Evolutionary conservation across 2,329 filamentous ascomycete species (phyloP).

Genomic region (Aspergillus intermedius): DNA sequence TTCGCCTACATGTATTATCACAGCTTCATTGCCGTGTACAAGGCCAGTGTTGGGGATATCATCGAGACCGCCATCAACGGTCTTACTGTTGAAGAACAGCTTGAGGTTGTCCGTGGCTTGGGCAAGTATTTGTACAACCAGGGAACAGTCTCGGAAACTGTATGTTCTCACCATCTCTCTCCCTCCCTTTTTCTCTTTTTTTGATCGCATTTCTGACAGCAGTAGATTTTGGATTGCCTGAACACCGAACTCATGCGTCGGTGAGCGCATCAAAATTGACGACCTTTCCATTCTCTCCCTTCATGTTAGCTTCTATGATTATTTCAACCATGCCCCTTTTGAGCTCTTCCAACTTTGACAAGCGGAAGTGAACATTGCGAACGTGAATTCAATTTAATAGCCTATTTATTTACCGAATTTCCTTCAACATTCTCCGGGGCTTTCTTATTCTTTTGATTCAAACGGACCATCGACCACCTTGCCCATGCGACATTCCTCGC

Average conservation of each 20-base stretch:
- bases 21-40: conserved; percentile 87
- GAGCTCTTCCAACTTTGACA: not conserved
- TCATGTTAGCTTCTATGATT: not conserved
- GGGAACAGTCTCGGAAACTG: conserved; percentile 50
- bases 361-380: not conserved
- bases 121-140: conserved; percentile 60
- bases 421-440: conserved; percentile 1
- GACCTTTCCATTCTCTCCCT: conserved; percentile 8
- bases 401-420: conserved; percentile 2
- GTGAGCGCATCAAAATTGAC: conserved; percentile 11
- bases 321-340: not conserved
- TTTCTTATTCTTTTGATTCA: not conserved
- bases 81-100: conserved; percentile 78
- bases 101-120: conserved; percentile 64
- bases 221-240: conserved; percentile 33
- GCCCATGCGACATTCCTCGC: not conserved
- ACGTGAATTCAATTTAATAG: conserved; percentile 7
- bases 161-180: conserved; percentile 29
- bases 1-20: conserved; percentile 99
- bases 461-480: not conserved
- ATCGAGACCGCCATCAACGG: conserved; percentile 89
- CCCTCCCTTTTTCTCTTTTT: not conserved
- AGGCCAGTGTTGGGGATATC: conserved; percentile 75
- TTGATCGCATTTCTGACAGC: conserved; percentile 10
- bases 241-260: conserved; percentile 29